These are phyloP conservation scores for Mortierella sp. DNA, from an alignment of 371 early-diverging fungal species.

Conservation along the genomic window DNA sequence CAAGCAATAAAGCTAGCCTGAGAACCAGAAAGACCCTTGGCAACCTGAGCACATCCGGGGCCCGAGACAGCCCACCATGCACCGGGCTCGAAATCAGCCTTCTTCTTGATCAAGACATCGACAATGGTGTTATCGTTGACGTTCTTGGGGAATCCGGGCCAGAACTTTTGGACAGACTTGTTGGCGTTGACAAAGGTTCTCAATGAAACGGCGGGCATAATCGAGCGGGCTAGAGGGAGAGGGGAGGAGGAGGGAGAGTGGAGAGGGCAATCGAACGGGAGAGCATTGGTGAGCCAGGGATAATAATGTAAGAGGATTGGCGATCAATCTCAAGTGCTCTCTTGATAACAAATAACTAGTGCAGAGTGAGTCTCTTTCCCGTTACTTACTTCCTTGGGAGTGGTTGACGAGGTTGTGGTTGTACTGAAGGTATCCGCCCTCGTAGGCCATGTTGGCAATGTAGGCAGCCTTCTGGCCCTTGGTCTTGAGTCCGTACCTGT, in stretches of 20 bases:
- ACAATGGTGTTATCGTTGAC: conserved; percentile 22
- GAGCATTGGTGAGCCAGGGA: neutral
- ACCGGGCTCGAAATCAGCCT: conserved; percentile 53
- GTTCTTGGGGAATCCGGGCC: conserved; percentile 27
- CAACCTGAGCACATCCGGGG: conserved; percentile 27
- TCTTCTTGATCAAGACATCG: conserved; percentile 46
- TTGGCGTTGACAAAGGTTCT: conserved; percentile 41
- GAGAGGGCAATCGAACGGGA: neutral
- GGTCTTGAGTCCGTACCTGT: conserved; percentile 39
- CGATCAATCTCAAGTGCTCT: neutral
- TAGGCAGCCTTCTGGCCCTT: conserved; percentile 50
- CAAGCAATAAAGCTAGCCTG: conserved; percentile 24
- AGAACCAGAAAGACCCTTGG: conserved; percentile 19
- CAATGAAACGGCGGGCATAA: conserved; percentile 44
- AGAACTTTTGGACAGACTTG: conserved; percentile 37
- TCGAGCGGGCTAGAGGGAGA: conserved; percentile 32
- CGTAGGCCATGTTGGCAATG: conserved; percentile 49
- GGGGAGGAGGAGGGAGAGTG: neutral
- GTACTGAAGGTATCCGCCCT: conserved; percentile 48
- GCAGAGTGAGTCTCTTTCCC: neutral
- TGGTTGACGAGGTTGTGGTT: conserved; percentile 37
- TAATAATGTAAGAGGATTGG: neutral
- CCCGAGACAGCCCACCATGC: conserved; percentile 52
- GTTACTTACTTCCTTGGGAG: conserved; percentile 49
- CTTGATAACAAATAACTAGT: neutral